Evolutionary conservation across 2,329 filamentous ascomycete species (phyloP).

Genomic region (Pseudohalonectria lignicola): DNA sequence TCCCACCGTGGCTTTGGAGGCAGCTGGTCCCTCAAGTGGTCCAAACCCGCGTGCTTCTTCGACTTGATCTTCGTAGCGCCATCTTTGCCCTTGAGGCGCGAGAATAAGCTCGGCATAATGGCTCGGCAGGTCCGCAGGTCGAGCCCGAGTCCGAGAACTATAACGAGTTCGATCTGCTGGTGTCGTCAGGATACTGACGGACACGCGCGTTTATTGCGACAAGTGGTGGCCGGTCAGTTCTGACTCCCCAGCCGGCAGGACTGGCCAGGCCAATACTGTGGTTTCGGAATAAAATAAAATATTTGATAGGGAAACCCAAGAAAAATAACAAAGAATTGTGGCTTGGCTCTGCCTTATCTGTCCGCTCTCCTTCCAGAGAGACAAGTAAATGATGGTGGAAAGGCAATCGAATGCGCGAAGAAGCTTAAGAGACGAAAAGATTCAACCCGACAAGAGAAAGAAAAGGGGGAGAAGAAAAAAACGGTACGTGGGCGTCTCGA

Average conservation of each 20-base stretch:
- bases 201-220: too few species aligned
- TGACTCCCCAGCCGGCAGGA: too few species aligned
- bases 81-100: conserved; percentile 67
- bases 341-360: too few species aligned
- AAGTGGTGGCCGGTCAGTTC: too few species aligned
- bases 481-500: too few species aligned
- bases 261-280: too few species aligned
- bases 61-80: conserved; percentile 42
- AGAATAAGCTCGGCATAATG: conserved; percentile 46
- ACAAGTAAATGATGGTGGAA: background rate
- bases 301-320: background rate
- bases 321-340: too few species aligned
- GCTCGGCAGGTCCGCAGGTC: background rate
- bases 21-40: conserved; percentile 36
- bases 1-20: conserved; percentile 71
- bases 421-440: background rate
- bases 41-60: conserved; percentile 52
- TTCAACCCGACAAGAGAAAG: conserved; percentile 3
- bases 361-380: too few species aligned
- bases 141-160: too few species aligned
- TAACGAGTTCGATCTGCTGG: too few species aligned
- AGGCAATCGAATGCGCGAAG: conserved; percentile 2
- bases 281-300: too few species aligned
- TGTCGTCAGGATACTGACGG: too few species aligned
- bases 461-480: conserved; percentile 8